phyloP scores from a whole-genome alignment of 2,329 filamentous ascomycete genomes.

The Fusarium sp. region DNA sequence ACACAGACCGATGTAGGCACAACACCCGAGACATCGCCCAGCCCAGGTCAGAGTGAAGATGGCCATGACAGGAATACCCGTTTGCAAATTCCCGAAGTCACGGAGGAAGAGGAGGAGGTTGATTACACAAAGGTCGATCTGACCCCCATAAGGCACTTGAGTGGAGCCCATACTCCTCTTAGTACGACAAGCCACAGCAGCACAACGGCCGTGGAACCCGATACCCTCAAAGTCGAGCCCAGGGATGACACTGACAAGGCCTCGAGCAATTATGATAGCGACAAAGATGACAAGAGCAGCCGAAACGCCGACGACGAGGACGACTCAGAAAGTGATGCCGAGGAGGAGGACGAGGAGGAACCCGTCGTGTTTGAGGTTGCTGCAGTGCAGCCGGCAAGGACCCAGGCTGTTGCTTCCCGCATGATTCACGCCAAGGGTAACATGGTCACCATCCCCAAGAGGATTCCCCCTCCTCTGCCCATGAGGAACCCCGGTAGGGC shows the following conservation, averaged over 20 bases:
- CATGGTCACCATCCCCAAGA: conserved; percentile 86
- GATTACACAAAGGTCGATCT: conserved; percentile 71
- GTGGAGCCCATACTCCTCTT: conserved; percentile 44
- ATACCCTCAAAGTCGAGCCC: conserved; percentile 39
- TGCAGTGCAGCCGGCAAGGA: conserved; percentile 63
- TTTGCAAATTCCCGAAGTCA: conserved; percentile 52
- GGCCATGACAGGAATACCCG: conserved; percentile 56
- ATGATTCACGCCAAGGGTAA: conserved; percentile 78
- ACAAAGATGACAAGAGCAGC: conserved; percentile 42
- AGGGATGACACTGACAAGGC: conserved; percentile 43
- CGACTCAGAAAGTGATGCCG: conserved; percentile 37
- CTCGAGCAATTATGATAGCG: conserved; percentile 42
- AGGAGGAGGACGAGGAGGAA: conserved; percentile 60
- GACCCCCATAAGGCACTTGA: conserved; percentile 60
- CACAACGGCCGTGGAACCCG: conserved; percentile 34
- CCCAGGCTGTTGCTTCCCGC: conserved; percentile 71
- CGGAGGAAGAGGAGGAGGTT: conserved; percentile 64
- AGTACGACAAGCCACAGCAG: conserved; percentile 40
- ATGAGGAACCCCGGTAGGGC: conserved; percentile 77
- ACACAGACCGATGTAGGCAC: conserved; percentile 70
- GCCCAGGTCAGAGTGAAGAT: conserved; percentile 65
- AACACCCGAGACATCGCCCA: conserved; percentile 67
- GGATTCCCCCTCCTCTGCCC: conserved; percentile 80
- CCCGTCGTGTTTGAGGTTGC: conserved; percentile 77
- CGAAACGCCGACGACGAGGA: conserved; percentile 45